A percentile compares a stretch with the other conserved stretches of the same genome.
These are phyloP conservation scores for Candida koratica DNA, from an alignment of 805 yeast species.

Conservation along the genomic window DNA sequence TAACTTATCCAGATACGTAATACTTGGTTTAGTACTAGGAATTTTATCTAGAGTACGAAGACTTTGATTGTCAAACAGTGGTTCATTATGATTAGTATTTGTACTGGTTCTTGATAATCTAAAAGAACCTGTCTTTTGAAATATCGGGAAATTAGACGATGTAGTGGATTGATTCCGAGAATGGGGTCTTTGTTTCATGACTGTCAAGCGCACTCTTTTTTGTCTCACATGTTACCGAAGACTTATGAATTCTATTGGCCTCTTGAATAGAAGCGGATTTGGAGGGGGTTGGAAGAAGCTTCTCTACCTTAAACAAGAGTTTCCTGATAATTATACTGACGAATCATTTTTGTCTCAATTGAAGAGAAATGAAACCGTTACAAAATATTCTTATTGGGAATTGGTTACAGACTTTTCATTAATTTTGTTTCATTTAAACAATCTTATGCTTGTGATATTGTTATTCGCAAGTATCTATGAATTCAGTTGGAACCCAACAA, in stretches of 20 bases:
- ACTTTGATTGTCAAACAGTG: conserved; percentile 13
- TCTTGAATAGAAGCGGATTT: conserved; percentile 1
- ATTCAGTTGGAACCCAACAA: conserved; percentile 46
- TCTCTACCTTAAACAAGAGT: conserved; percentile 79
- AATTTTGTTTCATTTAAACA: conserved; percentile 61
- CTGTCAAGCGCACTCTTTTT: too few species aligned
- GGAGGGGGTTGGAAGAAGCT: conserved; percentile 68
- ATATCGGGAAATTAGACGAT: conserved; percentile 11
- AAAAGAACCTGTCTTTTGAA: conserved; percentile 9
- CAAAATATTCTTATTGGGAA: conserved; percentile 57
- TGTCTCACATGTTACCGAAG: neutral
- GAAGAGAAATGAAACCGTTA: conserved; percentile 71
- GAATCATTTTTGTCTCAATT: conserved; percentile 74
- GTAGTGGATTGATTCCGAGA: conserved; percentile 10
- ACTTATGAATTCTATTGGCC: conserved; percentile 10
- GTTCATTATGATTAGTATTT: conserved; percentile 9
- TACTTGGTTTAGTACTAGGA: conserved; percentile 54
- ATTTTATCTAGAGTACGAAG: conserved; percentile 42
- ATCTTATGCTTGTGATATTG: conserved; percentile 58
- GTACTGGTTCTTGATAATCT: conserved; percentile 14
- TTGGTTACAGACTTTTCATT: conserved; percentile 70
- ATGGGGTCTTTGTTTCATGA: conserved; percentile 9
- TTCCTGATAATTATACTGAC: conserved; percentile 90
- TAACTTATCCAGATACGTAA: conserved; percentile 66
- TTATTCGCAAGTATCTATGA: conserved; percentile 63